Evolutionary conservation across 208 protist species (phyloP).

Genomic region (Leishmania martiniquensis): DNA sequence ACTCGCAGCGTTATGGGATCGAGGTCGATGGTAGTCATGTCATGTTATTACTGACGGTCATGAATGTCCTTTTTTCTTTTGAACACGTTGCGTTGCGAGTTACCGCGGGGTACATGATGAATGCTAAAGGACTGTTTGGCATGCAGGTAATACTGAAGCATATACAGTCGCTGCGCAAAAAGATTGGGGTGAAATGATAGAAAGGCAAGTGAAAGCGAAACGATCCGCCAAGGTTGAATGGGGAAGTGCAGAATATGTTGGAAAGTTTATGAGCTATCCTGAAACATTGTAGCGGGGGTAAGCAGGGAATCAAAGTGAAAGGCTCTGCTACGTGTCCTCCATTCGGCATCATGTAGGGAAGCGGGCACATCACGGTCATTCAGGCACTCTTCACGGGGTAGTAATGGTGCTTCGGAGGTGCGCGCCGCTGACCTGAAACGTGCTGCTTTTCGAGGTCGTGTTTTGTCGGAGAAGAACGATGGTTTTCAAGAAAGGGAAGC

Average conservation of each 20-base stretch:
- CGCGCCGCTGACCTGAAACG: too few species aligned
- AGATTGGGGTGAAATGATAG: neutral
- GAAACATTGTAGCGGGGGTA: neutral
- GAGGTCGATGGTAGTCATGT: conserved; percentile 25
- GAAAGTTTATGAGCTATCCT: neutral
- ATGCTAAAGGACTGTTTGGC: neutral
- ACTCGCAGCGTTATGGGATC: conserved; percentile 26
- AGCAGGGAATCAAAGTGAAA: neutral
- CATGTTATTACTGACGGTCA: conserved; percentile 33
- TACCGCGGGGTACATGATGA: neutral
- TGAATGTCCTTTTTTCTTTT: conserved; percentile 8
- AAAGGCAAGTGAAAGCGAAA: neutral
- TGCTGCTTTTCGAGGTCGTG: neutral
- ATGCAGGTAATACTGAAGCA: neutral
- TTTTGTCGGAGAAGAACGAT: neutral
- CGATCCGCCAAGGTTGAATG: neutral
- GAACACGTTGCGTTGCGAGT: neutral
- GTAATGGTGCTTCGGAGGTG: too few species aligned
- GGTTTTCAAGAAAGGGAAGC: too few species aligned
- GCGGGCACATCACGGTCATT: neutral
- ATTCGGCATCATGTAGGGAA: neutral
- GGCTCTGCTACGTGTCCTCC: too few species aligned
- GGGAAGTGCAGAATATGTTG: neutral
- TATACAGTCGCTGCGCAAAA: neutral
- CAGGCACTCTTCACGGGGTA: too few species aligned